phyloP scores from a whole-genome alignment of 208 protist genomes.

The Crithidia expoeki region DNA sequence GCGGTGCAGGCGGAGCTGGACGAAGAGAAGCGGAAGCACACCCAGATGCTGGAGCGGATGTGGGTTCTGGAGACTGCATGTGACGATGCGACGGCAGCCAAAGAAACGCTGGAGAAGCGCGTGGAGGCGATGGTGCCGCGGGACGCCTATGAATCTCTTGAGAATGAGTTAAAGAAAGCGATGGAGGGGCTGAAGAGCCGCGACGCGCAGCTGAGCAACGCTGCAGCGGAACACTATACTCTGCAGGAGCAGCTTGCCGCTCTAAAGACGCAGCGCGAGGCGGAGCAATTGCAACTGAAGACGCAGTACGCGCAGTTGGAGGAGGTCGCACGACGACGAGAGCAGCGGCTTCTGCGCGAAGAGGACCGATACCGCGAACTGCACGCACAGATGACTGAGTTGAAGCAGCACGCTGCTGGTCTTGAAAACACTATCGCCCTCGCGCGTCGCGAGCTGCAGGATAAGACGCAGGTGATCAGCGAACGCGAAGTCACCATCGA shows the following conservation, averaged over 20 bases:
- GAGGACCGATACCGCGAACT: conserved; percentile 19
- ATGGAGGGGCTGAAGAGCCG: conserved; percentile 27
- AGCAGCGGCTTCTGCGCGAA: conserved; percentile 19
- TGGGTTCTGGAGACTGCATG: conserved; percentile 67
- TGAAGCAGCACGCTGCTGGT: conserved; percentile 18
- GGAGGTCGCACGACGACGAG: conserved; percentile 7
- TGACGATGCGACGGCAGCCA: conserved; percentile 42
- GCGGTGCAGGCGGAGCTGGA: conserved; percentile 51
- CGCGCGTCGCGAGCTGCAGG: conserved; percentile 15
- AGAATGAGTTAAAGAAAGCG: conserved; percentile 39
- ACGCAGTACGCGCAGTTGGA: conserved; percentile 16
- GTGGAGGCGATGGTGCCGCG: conserved; percentile 54
- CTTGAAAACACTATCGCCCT: conserved; percentile 28
- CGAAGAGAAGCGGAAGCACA: conserved; percentile 59
- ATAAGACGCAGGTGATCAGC: conserved; percentile 8
- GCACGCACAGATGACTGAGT: conserved; percentile 14
- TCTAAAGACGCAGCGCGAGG: conserved; percentile 32
- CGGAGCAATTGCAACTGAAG: conserved; percentile 12
- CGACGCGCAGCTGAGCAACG: conserved; percentile 39
- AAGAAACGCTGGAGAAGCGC: conserved; percentile 14
- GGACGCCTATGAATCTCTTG: conserved; percentile 46
- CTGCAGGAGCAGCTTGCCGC: conserved; percentile 20
- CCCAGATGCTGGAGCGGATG: conserved; percentile 67
- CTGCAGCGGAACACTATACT: conserved; percentile 15
- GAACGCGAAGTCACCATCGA: conserved; percentile 18